phyloP scores from a whole-genome alignment of 306 rosid genomes.

The Notholithocarpus densiflorus region DNA sequence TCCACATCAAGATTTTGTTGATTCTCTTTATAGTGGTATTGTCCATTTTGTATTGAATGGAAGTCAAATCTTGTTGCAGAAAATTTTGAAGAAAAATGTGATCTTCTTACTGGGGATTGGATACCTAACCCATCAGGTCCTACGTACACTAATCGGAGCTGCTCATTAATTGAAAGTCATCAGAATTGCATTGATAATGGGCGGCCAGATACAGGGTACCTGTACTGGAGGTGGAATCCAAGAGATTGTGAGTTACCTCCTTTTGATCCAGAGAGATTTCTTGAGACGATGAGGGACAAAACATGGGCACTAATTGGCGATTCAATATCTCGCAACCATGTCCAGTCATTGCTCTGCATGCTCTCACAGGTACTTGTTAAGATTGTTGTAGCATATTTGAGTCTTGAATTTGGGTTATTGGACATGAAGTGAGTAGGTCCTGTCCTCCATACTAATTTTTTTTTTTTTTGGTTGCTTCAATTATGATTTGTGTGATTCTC shows the following conservation, averaged over 20 bases:
- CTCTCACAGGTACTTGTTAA: slow-evolving; percentile 67
- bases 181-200: slow-evolving; percentile 89
- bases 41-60: slow-evolving; percentile 4
- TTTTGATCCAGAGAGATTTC: slow-evolving; percentile 64
- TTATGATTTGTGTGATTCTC: not conserved
- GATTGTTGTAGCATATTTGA: slow-evolving; percentile 7
- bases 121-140: slow-evolving; percentile 64
- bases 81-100: slow-evolving; percentile 56
- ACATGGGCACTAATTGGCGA: slow-evolving; percentile 89
- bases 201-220: slow-evolving; percentile 65
- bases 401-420: not conserved
- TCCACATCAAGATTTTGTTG: not conserved
- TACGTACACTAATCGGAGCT: slow-evolving; percentile 61
- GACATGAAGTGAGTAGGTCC: not conserved
- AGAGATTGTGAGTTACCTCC: slow-evolving; percentile 61
- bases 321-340: slow-evolving; percentile 93
- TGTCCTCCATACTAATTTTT: not conserved
- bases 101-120: slow-evolving; percentile 84
- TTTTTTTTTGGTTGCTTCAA: not conserved
- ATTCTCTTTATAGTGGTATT: not conserved
- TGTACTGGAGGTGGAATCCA: slow-evolving; percentile 89
- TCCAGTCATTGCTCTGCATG: slow-evolving; percentile 82
- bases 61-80: slow-evolving; percentile 5
- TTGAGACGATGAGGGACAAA: slow-evolving; percentile 68
- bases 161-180: slow-evolving; percentile 77